Evolutionary conservation across 1,284 basidiomycete genomes (phyloP).

Genomic region (Apiotrichum gamsii): DNA sequence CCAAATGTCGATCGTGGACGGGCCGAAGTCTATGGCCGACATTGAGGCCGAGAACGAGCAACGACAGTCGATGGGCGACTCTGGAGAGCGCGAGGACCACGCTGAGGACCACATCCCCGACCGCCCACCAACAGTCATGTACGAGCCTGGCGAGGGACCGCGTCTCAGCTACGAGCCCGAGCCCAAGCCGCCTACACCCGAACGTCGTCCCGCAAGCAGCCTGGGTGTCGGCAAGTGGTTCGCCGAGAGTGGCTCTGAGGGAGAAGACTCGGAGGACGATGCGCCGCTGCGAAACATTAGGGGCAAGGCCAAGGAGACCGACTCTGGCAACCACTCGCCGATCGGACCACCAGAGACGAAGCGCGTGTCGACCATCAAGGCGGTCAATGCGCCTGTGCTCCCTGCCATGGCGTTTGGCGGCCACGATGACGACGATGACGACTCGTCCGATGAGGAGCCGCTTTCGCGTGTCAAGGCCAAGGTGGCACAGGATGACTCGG

Average conservation of each 20-base stretch:
- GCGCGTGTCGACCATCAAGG: neutral
- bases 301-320: conserved; percentile 6
- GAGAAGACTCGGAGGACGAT: conserved; percentile 11
- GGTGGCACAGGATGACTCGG: conserved; percentile 24
- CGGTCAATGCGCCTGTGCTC: neutral
- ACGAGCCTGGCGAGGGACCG: conserved; percentile 1
- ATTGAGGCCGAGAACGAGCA: too few species aligned
- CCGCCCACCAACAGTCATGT: conserved; percentile 9
- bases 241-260: conserved; percentile 9
- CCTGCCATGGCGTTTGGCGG: neutral
- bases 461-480: conserved; percentile 21
- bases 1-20: neutral
- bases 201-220: conserved; percentile 8
- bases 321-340: too few species aligned
- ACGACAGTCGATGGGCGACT: too few species aligned
- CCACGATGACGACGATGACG: conserved; percentile 4
- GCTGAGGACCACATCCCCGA: neutral
- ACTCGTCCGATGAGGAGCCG: conserved; percentile 27
- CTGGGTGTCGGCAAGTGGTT: conserved; percentile 17
- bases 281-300: neutral
- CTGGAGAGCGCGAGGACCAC: too few species aligned
- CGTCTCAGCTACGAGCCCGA: neutral
- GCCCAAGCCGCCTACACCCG: neutral
- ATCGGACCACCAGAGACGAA: neutral
- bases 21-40: neutral